A percentile compares a stretch with the other conserved stretches of the same genome.
These are phyloP conservation scores for Glycyrrhiza uralensis DNA, from an alignment of 306 rosid genomes.

Conservation along the genomic window DNA sequence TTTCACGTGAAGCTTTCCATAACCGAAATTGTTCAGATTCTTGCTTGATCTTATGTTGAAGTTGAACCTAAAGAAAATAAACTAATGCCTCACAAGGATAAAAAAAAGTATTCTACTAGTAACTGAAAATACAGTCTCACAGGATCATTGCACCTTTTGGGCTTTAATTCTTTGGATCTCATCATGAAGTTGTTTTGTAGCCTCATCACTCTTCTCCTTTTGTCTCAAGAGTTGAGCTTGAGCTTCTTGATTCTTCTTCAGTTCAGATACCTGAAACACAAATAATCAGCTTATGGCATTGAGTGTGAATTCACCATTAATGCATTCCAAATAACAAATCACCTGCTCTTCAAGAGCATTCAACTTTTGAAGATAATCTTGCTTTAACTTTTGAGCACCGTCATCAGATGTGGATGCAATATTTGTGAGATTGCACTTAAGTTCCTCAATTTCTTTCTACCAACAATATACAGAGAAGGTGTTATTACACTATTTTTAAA, in stretches of 20 bases:
- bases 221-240: constrained; percentile 83
- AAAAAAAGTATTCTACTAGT: not conserved
- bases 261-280: constrained; percentile 65
- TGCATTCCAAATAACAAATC: constrained; percentile 13
- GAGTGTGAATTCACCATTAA: not conserved
- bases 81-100: not conserved
- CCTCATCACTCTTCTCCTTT: constrained; percentile 90
- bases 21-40: constrained; percentile 95
- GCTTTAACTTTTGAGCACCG: constrained; percentile 84
- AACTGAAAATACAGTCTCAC: not conserved
- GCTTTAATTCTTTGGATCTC: constrained; percentile 87
- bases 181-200: constrained; percentile 77
- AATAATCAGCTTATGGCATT: constrained; percentile 27
- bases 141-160: constrained; percentile 61
- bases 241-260: constrained; percentile 90
- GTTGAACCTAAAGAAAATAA: constrained; percentile 62
- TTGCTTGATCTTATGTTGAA: constrained; percentile 93
- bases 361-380: constrained; percentile 84
- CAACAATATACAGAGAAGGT: constrained; percentile 5
- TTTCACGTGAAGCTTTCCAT: constrained; percentile 94
- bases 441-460: constrained; percentile 85
- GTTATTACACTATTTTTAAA: not conserved
- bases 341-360: constrained; percentile 87
- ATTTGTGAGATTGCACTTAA: constrained; percentile 56
- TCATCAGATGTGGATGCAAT: constrained; percentile 79